A percentile compares a stretch with the other conserved stretches of the same genome.
Conservation (phyloP, 2,329 filamentous ascomycete genomes). For the Fusarium protoensiforme region DNA sequence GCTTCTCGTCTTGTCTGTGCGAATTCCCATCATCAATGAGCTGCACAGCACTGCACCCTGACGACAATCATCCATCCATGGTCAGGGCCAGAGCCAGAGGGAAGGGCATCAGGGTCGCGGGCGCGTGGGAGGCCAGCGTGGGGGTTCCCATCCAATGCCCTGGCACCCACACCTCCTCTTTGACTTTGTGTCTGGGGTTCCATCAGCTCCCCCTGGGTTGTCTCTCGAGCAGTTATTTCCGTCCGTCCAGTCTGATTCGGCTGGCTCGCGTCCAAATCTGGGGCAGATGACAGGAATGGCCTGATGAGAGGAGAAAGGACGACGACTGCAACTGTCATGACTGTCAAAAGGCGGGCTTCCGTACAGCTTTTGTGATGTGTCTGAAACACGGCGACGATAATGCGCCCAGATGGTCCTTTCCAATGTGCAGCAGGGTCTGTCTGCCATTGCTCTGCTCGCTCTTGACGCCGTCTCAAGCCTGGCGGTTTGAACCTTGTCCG, state of each 20-base stretch:
- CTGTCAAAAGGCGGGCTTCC: constrained; percentile 11
- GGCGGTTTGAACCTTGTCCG: neutral
- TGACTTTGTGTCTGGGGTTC: constrained; percentile 23
- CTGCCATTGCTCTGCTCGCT: neutral
- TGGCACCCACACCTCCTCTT: neutral
- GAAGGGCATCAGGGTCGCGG: constrained; percentile 12
- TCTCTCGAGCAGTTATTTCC: constrained; percentile 28
- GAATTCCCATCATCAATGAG: neutral
- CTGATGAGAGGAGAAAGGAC: constrained; percentile 21
- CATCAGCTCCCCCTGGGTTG: constrained; percentile 27
- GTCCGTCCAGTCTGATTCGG: constrained; percentile 20
- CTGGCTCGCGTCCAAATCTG: neutral
- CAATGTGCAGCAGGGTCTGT: neutral
- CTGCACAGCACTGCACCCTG: constrained; percentile 5
- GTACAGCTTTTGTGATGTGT: constrained; percentile 6
- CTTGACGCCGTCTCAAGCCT: neutral
- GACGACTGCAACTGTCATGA: constrained; percentile 7
- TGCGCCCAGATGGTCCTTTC: neutral
- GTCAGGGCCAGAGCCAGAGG: constrained; percentile 1
- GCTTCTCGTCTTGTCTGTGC: neutral
- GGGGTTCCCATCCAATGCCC: constrained; percentile 13
- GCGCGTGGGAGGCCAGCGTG: constrained; percentile 28
- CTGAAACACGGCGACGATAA: neutral
- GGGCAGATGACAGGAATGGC: constrained; percentile 16
- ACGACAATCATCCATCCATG: neutral